Conservation (phyloP, 208 protist species). For the Trypanosoma mega region DNA sequence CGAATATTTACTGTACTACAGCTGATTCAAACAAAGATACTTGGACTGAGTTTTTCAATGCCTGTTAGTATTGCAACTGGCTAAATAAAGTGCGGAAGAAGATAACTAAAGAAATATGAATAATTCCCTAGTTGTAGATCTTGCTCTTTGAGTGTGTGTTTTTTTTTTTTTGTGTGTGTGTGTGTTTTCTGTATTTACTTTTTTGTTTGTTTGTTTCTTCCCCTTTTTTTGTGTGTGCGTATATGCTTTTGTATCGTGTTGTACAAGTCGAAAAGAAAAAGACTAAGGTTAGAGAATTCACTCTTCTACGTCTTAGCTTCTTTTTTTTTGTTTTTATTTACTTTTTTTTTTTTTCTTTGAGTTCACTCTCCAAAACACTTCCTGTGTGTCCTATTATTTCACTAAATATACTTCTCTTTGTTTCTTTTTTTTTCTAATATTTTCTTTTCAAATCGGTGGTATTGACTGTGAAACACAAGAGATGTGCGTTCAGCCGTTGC, state of each 20-base stretch:
- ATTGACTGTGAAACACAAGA: not conserved
- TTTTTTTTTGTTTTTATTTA: not conserved
- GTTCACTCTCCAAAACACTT: too few relatives aligned
- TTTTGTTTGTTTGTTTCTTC: conserved; percentile 7
- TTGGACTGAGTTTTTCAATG: too few relatives aligned
- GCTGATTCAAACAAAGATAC: too few relatives aligned
- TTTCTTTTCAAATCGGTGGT: not conserved
- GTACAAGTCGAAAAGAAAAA: not conserved
- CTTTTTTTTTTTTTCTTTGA: not conserved
- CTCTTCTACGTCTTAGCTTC: too few relatives aligned
- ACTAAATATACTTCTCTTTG: not conserved
- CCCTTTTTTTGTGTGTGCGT: not conserved
- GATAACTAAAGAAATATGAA: too few relatives aligned
- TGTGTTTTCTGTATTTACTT: conserved; percentile 7
- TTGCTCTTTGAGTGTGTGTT: conserved; percentile 4
- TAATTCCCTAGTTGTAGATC: not conserved
- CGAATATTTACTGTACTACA: too few relatives aligned
- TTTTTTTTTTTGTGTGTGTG: conserved; percentile 6
- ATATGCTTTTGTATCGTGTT: not conserved
- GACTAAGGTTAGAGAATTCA: too few relatives aligned
- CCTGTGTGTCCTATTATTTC: too few relatives aligned
- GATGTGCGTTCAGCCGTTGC: not conserved
- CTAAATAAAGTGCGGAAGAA: too few relatives aligned
- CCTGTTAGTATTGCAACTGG: too few relatives aligned
- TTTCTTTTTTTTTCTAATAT: not conserved